These are phyloP conservation scores for Dictyostelium discoideum DNA, from an alignment of 78 protist species.

Conservation along the genomic window DNA sequence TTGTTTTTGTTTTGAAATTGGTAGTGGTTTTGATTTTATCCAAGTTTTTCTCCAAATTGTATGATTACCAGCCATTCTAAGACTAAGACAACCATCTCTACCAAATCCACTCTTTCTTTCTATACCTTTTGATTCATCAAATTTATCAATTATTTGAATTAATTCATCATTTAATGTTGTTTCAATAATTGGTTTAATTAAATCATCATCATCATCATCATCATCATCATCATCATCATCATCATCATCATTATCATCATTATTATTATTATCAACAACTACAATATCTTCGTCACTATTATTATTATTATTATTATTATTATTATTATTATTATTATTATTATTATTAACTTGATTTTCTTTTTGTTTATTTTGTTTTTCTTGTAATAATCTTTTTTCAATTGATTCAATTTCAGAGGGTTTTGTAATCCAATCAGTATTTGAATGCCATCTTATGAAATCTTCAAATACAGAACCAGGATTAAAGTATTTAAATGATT, in stretches of 20 bases:
- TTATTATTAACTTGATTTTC: not conserved
- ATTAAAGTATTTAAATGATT: constrained; percentile 48
- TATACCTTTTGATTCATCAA: constrained; percentile 71
- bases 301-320: not conserved
- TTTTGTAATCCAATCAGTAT: constrained; percentile 52
- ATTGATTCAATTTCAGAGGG: not conserved
- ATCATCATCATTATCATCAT: not conserved
- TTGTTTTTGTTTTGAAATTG: constrained; percentile 31
- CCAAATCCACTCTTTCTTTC: constrained; percentile 23
- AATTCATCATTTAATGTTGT: constrained; percentile 28
- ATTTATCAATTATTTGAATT: not conserved
- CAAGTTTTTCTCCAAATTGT: constrained; percentile 66
- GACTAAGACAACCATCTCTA: constrained; percentile 46
- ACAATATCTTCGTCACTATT: too few species aligned
- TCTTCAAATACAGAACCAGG: constrained; percentile 77
- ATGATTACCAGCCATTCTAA: constrained; percentile 38
- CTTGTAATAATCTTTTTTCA: not conserved
- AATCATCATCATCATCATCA: not conserved
- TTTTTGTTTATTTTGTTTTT: not conserved
- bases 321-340: not conserved
- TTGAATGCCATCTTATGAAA: constrained; percentile 73
- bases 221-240: constrained; percentile 1
- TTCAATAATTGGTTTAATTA: not conserved
- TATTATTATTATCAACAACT: not conserved
- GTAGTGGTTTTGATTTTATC: constrained; percentile 25